Conservation (phyloP, 2,329 filamentous ascomycete species). For the Alternaria brassicicola region DNA sequence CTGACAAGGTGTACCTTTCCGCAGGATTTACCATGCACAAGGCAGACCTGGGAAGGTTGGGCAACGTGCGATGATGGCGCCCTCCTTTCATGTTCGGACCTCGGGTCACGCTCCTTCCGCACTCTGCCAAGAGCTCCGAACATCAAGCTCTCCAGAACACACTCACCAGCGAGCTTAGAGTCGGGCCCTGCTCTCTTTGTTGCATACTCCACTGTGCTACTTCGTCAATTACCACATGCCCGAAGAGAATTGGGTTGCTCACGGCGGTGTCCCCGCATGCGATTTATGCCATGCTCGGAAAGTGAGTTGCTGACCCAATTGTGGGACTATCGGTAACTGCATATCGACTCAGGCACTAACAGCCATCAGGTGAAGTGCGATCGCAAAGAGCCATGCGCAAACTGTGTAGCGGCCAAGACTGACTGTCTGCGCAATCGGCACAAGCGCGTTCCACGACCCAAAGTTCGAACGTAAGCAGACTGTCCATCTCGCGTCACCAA, state of each 20-base stretch:
- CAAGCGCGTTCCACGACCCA: conserved; percentile 34
- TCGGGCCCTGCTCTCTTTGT: neutral
- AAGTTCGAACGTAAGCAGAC: conserved; percentile 33
- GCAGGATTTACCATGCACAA: neutral
- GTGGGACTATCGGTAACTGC: neutral
- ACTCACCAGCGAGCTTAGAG: neutral
- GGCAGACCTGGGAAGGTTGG: neutral
- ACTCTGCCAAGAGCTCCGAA: conserved; percentile 11
- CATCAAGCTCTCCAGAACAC: conserved; percentile 6
- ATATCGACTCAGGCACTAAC: neutral
- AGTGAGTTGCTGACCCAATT: conserved; percentile 2
- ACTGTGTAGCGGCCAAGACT: conserved; percentile 32
- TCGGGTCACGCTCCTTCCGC: conserved; percentile 4
- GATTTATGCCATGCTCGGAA: conserved; percentile 37
- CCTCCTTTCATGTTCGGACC: conserved; percentile 3
- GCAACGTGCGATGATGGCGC: neutral
- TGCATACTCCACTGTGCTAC: neutral
- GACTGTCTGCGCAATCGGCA: conserved; percentile 43
- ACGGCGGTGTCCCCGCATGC: conserved; percentile 41
- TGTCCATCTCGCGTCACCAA: neutral
- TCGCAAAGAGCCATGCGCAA: conserved; percentile 42
- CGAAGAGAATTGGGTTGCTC: conserved; percentile 41
- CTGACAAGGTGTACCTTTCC: neutral
- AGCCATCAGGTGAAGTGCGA: conserved; percentile 42
- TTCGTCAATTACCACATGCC: conserved; percentile 25